A percentile compares a stretch with the other conserved stretches of the same genome.
These are phyloP conservation scores for Macrotyloma uniflorum DNA, from an alignment of 306 rosid genomes.

Conservation along the genomic window DNA sequence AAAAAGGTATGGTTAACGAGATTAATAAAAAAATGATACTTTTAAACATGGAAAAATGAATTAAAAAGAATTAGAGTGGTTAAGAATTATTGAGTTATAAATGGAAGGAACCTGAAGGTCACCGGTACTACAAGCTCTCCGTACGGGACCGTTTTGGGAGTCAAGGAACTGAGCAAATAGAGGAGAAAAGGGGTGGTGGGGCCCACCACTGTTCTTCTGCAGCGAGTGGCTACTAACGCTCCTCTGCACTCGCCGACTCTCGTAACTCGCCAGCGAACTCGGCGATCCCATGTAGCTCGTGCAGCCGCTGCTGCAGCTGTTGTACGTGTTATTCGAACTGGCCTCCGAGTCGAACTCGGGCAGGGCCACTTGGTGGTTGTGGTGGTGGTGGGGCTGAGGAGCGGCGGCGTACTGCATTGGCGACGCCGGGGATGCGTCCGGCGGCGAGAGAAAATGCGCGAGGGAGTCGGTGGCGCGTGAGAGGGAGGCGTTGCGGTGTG, in stretches of 20 bases:
- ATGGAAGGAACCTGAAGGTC: conserved; percentile 62
- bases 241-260: conserved; percentile 50
- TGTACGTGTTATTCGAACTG: conserved; percentile 33
- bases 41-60: too few relatives aligned
- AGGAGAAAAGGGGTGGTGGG: conserved; percentile 48
- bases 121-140: conserved; percentile 76
- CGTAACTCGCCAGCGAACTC: conserved; percentile 51
- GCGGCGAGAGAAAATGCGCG: conserved; percentile 41
- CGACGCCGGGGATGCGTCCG: conserved; percentile 2
- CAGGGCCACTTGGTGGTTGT: neutral
- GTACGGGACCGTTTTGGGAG: conserved; percentile 48
- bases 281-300: conserved; percentile 66
- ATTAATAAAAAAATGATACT: too few relatives aligned
- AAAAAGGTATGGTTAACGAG: too few relatives aligned
- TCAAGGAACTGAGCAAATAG: conserved; percentile 46
- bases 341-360: conserved; percentile 42
- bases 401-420: conserved; percentile 25
- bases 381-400: neutral
- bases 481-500: conserved; percentile 30
- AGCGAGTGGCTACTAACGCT: conserved; percentile 73
- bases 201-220: conserved; percentile 43
- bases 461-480: conserved; percentile 51
- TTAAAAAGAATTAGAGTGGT: too few relatives aligned
- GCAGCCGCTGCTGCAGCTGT: conserved; percentile 69
- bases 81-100: too few relatives aligned